Base-by-base conservation (phyloP, 352 stramenopile species). In the Blastocystis sp. region DNA sequence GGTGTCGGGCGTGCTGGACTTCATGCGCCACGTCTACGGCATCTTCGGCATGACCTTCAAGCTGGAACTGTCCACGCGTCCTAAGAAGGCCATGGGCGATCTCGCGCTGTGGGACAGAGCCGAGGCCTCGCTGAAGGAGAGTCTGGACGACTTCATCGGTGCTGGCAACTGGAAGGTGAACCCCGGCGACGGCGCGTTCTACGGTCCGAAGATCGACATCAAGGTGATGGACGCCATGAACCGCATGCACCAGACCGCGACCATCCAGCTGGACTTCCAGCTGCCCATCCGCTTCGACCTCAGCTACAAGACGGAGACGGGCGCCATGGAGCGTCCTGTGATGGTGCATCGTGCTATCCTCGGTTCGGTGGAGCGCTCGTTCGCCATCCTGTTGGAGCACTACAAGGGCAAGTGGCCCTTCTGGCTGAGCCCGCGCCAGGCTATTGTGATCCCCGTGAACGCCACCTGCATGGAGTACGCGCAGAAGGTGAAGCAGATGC, bases 141-240 rank as follows among this genome's bases (percentile, higher is more conserved):
- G 96, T 14, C 93, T 99, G 89, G 93, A 99, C 89, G 92, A 94
- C 74, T 98, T 98, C 90, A 91, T 92, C 62, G 96, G 95, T 23
- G 93, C 94, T 69, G 95, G 95, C 74, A 95, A 97, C 76, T 99
- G 96, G 96, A 92, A 93, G 71, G 93, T 97, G 64, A 98, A 98
- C 90, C 94, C 96, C 19, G 96, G 95, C 62, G 96, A 99, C 90
- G 96, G 96, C 88, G 96, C 96, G 56, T 99, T 99, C 91, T 99
- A 99, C 91, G 96, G 96, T 41, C 96, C 96, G 14, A 98, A 99
- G 92, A 98, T 99, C 91, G 96, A 99, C 92, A 98, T 99, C 90
- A 98, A 98, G 93, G 94, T 97, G 1, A 3, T 96, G 89, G 96
- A 99, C 91, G 94, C 94, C 43, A 93, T 99, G 91, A 95, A 98